Conservation (phyloP, 1,284 basidiomycete genomes). For the Takashimella tepidaria region DNA sequence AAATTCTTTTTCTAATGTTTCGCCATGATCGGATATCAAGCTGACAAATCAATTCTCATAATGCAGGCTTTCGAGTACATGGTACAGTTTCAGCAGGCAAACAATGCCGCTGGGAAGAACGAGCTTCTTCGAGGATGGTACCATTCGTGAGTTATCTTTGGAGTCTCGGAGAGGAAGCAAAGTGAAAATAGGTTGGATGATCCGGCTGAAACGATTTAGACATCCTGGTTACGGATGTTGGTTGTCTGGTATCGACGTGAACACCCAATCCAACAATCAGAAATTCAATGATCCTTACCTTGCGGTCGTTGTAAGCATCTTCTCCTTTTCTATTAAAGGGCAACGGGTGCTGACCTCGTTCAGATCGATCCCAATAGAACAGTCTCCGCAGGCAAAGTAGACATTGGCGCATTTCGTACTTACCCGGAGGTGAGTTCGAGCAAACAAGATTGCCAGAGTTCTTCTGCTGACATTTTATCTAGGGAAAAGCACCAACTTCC, state of each 20-base stretch:
- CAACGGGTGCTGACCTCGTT: not conserved
- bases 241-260: conserved; percentile 94
- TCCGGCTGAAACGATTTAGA: no score
- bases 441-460: not conserved
- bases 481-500: conserved; percentile 72
- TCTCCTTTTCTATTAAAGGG: not conserved
- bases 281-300: conserved; percentile 94
- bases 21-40: not conserved
- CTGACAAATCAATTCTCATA: conserved; percentile 4
- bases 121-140: conserved; percentile 99
- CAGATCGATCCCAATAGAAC: conserved; percentile 98
- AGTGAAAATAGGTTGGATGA: no score
- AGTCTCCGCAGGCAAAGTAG: conserved; percentile 93
- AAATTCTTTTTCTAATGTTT: not conserved
- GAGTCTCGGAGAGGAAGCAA: no score
- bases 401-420: conserved; percentile 96
- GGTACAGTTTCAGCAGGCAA: conserved; percentile 82
- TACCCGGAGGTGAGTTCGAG: conserved; percentile 64
- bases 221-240: conserved; percentile 97
- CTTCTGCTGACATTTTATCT: not conserved
- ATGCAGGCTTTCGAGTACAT: conserved; percentile 85
- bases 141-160: conserved; percentile 67
- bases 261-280: conserved; percentile 92
- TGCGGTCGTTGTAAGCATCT: conserved; percentile 78
- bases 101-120: conserved; percentile 69